Conservation (phyloP, 2,329 filamentous ascomycete genomes). For the Monilinia vaccinii-corymbosi region DNA sequence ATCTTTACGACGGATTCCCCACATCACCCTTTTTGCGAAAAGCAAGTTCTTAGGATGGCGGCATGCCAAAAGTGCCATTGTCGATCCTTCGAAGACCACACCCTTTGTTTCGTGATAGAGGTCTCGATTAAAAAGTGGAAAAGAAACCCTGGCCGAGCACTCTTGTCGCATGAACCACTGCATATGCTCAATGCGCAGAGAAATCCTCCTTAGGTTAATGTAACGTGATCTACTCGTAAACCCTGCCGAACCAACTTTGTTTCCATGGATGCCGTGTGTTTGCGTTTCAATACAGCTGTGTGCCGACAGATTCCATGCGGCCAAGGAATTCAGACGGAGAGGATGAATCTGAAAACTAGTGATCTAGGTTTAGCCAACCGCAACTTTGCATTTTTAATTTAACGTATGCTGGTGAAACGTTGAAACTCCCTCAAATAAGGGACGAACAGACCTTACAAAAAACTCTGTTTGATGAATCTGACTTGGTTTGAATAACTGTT, state of each 20-base stretch:
- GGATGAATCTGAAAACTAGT: neutral
- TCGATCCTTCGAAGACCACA: neutral
- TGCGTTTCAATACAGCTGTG: neutral
- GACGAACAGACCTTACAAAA: neutral
- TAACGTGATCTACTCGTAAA: neutral
- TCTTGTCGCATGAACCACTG: neutral
- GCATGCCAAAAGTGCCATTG: neutral
- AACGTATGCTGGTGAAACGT: neutral
- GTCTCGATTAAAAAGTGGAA: neutral
- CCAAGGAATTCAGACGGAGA: neutral
- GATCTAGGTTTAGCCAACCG: neutral
- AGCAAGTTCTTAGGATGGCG: neutral
- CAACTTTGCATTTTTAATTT: neutral
- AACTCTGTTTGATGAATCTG: neutral
- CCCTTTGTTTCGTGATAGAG: neutral
- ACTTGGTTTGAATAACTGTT: neutral
- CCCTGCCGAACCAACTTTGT: neutral
- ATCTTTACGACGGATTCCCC: neutral
- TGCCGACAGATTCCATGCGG: neutral
- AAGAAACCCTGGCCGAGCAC: neutral
- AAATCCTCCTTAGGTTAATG: neutral
- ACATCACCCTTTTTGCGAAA: neutral
- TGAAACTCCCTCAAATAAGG: neutral
- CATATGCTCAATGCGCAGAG: neutral
- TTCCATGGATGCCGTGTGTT: neutral